Evolutionary conservation across 2,329 filamentous ascomycete genomes (phyloP), one percentile per base, ranked within the genome.

Genomic region (Monosporascus sp.): DNA sequence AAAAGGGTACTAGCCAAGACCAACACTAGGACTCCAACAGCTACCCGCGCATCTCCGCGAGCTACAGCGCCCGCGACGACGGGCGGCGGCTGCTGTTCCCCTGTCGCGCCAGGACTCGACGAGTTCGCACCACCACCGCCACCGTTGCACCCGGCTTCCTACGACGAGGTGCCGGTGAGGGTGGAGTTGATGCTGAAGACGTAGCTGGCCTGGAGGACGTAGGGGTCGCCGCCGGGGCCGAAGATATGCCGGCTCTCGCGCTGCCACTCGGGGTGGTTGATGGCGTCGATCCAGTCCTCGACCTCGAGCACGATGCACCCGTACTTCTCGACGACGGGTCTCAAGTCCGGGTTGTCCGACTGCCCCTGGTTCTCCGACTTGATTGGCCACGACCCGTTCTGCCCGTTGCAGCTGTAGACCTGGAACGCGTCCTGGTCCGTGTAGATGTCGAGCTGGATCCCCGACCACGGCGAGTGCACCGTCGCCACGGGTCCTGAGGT

Each of bases 271-370:
- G 92, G 92, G 62, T 95, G 82, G 73, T 96, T 97, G 73, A 97
- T 94, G 25, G 80, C 91, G 67, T 96, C 92, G 65, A 97, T 96
- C 82, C 85, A 97, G 69, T 94, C 91, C 77, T 97, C 83, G 14
- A 94, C 89, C 74, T 97, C 93, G 70, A 97, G 81, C 48, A 96
- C 93, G 25, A 96, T 66, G 70, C 93, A 97, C 34, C 90, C 91
- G 65, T 91, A 90, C 74, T 92, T 68, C 52, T 82, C 79, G 25
- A 90, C 86, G 7, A 80, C 81, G 38, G 85, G 76, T 3, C 83
- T 80, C 61, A 84, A 81, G 34, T 73, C 70, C 2, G 71, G 57
- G 55, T 80, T 70, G 56, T 81, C 76, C 56, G 75, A 70, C 4
- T 87, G 72, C 17, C 88, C 88, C 68, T 91, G 88, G 0, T 27